Evolutionary conservation across 257 asterid genomes (phyloP).

Genomic region (Striga asiatica): DNA sequence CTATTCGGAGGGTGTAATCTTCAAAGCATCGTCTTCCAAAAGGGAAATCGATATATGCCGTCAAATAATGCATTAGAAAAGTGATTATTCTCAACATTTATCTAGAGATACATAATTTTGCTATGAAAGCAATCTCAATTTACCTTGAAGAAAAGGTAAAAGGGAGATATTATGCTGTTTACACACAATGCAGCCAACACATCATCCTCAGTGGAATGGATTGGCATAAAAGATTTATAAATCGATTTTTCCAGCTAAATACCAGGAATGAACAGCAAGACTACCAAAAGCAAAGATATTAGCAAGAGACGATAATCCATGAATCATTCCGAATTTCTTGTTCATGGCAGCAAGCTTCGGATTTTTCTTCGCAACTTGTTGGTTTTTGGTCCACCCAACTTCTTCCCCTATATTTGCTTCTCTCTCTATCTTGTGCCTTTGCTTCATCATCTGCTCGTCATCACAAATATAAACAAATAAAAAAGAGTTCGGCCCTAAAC

Average conservation of each 20-base stretch:
- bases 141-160: not conserved
- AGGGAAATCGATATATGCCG: too few relatives aligned
- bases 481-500: not conserved
- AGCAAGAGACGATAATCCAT: slow-evolving; percentile 93
- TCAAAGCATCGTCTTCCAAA: too few relatives aligned
- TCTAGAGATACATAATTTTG: slow-evolving; percentile 15
- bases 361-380: slow-evolving; percentile 69
- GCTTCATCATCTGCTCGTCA: slow-evolving; percentile 81
- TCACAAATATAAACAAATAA: too few relatives aligned
- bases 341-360: slow-evolving; percentile 93
- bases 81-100: slow-evolving; percentile 12
- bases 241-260: slow-evolving; percentile 68
- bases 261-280: slow-evolving; percentile 96
- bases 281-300: slow-evolving; percentile 79
- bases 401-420: slow-evolving; percentile 84
- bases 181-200: slow-evolving; percentile 10
- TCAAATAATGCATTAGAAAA: too few relatives aligned
- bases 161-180: slow-evolving; percentile 8
- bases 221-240: slow-evolving; percentile 30
- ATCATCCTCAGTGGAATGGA: slow-evolving; percentile 8
- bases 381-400: slow-evolving; percentile 84
- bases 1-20: too few relatives aligned
- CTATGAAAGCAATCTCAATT: not conserved
- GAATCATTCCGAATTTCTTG: slow-evolving; percentile 97
- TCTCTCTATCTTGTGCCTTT: slow-evolving; percentile 91